These are phyloP conservation scores for Coemansia sp. DNA, from an alignment of 192 early-diverging fungal genomes.

Conservation along the genomic window DNA sequence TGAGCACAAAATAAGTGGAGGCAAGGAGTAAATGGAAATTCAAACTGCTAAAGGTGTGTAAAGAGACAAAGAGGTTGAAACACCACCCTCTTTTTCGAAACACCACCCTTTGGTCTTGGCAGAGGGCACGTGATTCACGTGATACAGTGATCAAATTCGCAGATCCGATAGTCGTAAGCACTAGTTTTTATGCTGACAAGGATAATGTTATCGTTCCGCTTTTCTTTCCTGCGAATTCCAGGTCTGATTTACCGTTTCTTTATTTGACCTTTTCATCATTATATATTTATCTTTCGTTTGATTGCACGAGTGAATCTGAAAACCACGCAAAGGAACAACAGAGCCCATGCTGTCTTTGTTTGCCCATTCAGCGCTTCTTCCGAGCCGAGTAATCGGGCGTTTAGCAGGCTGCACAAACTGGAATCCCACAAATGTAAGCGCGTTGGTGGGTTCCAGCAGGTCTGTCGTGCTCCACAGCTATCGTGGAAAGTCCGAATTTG, in stretches of 20 bases:
- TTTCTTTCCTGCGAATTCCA: conserved; percentile 5
- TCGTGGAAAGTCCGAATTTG: not conserved
- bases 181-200: not conserved
- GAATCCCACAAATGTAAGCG: not conserved
- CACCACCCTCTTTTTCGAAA: not conserved
- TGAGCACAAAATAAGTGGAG: conserved; percentile 6
- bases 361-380: conserved; percentile 9
- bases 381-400: conserved; percentile 4
- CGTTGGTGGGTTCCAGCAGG: not conserved
- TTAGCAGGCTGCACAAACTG: conserved; percentile 6
- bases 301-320: not conserved
- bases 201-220: not conserved
- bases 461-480: not conserved
- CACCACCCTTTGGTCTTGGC: too few relatives aligned
- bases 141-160: not conserved
- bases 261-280: not conserved
- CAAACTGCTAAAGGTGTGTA: too few relatives aligned
- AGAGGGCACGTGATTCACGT: not conserved
- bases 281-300: not conserved
- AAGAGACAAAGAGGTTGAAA: too few relatives aligned
- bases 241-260: not conserved
- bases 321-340: not conserved
- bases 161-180: not conserved
- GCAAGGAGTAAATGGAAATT: not conserved
- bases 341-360: conserved; percentile 3